Evolutionary conservation across 495 filamentous ascomycete species (phyloP).

Genomic region (Lasiosphaeria ovina): DNA sequence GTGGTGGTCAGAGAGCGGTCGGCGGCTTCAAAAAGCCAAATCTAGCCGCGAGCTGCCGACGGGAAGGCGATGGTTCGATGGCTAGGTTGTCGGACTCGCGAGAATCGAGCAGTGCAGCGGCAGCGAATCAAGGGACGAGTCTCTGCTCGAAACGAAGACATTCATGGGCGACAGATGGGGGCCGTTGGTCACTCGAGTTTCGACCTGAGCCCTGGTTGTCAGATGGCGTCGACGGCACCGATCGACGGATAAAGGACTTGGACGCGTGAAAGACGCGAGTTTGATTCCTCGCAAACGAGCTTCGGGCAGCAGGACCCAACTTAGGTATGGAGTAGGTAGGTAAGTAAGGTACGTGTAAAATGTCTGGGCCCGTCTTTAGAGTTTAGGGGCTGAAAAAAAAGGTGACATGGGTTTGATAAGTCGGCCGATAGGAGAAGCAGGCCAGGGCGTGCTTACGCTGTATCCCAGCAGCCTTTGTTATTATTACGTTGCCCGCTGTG

Average conservation of each 20-base stretch:
- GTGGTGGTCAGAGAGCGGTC: slow-evolving; percentile 8
- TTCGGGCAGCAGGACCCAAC: slow-evolving; percentile 14
- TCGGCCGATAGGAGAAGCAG: slow-evolving; percentile 6
- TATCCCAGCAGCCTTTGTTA: too few relatives aligned
- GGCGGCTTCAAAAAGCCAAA: slow-evolving; percentile 28
- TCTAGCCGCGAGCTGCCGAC: slow-evolving; percentile 20
- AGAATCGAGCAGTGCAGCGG: slow-evolving; percentile 12
- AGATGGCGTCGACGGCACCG: slow-evolving; percentile 12
- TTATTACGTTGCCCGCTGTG: too few relatives aligned
- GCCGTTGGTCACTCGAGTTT: neutral
- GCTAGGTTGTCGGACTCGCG: slow-evolving; percentile 10
- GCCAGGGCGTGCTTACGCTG: neutral
- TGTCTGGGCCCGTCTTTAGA: slow-evolving; percentile 20
- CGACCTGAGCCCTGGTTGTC: slow-evolving; percentile 2
- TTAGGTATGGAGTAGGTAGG: too few relatives aligned
- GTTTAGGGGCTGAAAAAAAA: slow-evolving; percentile 25
- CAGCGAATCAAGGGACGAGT: slow-evolving; percentile 19
- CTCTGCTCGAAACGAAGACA: slow-evolving; percentile 19
- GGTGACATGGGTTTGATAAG: slow-evolving; percentile 17
- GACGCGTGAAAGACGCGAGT: slow-evolving; percentile 20
- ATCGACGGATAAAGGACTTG: slow-evolving; percentile 6
- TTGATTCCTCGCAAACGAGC: slow-evolving; percentile 10
- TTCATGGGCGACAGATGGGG: slow-evolving; percentile 15
- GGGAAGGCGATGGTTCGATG: slow-evolving; percentile 13
- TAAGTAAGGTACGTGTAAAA: neutral